Conservation (phyloP, 2,329 filamentous ascomycete genomes). For the Ceratocystis colombiana region DNA sequence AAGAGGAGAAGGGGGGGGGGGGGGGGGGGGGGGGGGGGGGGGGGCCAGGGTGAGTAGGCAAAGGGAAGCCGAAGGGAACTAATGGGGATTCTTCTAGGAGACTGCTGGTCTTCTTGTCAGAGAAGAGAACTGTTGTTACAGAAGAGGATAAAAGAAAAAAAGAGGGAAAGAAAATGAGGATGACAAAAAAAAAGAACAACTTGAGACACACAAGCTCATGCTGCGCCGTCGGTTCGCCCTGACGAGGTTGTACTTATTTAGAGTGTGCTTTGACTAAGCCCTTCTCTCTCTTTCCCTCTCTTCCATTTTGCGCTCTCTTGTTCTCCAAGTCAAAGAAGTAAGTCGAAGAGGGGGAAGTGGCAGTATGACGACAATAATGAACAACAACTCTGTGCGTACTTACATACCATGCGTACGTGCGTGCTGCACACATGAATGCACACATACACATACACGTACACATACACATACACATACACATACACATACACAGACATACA, state of each 20-base stretch:
- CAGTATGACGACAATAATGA: neutral
- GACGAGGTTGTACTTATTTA: slow-evolving; percentile 10
- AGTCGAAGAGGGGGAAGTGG: too few species aligned
- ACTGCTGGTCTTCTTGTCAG: neutral
- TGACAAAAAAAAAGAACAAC: neutral
- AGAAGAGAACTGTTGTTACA: slow-evolving; percentile 9
- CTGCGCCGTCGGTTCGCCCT: slow-evolving; percentile 11
- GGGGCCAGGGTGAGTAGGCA: too few species aligned
- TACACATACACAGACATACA: neutral
- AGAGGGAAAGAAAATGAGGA: neutral
- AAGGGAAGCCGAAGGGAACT: too few species aligned
- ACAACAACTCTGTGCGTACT: too few species aligned
- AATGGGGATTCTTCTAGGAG: neutral
- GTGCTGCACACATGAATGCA: too few species aligned
- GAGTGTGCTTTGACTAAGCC: neutral
- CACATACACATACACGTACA: too few species aligned
- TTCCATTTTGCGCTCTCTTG: neutral
- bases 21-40: too few species aligned
- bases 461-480: too few species aligned
- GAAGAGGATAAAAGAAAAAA: neutral
- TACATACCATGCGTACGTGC: too few species aligned
- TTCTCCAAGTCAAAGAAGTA: neutral
- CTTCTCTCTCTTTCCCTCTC: neutral
- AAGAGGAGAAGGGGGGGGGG: neutral
- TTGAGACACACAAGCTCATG: slow-evolving; percentile 13